These are phyloP conservation scores for Acanthochlamys bracteata DNA, from an alignment of 106 monocot genomes.

Conservation along the genomic window DNA sequence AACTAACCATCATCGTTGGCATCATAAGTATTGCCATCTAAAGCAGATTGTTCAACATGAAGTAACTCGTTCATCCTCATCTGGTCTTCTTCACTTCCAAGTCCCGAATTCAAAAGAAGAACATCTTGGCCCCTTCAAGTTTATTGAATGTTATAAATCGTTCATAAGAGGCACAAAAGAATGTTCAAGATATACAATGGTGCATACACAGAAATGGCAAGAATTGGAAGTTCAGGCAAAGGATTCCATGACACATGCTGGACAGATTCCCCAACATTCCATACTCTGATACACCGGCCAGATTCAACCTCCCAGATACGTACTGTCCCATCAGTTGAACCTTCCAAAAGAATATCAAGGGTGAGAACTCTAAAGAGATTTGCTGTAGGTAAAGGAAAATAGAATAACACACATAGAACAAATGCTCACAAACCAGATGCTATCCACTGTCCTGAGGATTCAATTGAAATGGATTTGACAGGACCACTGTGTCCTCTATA, in stretches of 20 bases:
- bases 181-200: background rate
- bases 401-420: too few relatives aligned
- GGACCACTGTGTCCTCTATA: slow-evolving; percentile 81
- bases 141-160: slow-evolving; percentile 1
- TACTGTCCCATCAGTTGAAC: slow-evolving; percentile 83
- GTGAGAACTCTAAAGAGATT: background rate
- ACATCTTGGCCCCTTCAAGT: slow-evolving; percentile 74
- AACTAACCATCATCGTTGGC: slow-evolving; percentile 48
- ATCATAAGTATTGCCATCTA: background rate
- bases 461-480: slow-evolving; percentile 72
- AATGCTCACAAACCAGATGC: slow-evolving; percentile 68
- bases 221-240: slow-evolving; percentile 53
- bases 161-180: background rate
- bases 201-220: slow-evolving; percentile 69
- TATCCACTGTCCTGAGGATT: slow-evolving; percentile 76
- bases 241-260: slow-evolving; percentile 91
- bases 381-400: background rate
- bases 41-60: slow-evolving; percentile 22
- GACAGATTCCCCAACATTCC: slow-evolving; percentile 74
- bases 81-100: slow-evolving; percentile 70
- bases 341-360: slow-evolving; percentile 19
- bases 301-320: slow-evolving; percentile 94
- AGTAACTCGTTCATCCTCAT: slow-evolving; percentile 54
- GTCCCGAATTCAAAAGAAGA: slow-evolving; percentile 70
- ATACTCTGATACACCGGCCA: slow-evolving; percentile 73